phyloP scores from a whole-genome alignment of 108 stramenopile species.

The Seminavis robusta region DNA sequence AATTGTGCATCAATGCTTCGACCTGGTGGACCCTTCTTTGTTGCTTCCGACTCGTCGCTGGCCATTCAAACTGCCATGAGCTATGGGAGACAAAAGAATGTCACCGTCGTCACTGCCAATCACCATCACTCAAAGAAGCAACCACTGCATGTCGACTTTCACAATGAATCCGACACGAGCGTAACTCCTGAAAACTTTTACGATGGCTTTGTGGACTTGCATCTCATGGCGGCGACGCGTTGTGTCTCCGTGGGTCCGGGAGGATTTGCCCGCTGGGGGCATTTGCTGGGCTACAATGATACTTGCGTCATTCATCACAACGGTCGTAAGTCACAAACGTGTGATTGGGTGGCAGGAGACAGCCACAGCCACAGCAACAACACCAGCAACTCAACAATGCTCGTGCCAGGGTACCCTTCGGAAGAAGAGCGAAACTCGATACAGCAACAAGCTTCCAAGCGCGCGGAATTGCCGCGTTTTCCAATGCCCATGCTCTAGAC shows the following conservation, averaged over 20 bases:
- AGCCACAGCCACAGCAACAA: too few species aligned
- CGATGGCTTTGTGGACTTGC: conserved; percentile 41
- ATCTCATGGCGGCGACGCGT: conserved; percentile 25
- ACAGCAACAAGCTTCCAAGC: too few species aligned
- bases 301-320: conserved; percentile 26
- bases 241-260: conserved; percentile 38
- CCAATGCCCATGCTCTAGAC: too few species aligned
- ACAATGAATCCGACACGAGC: conserved; percentile 3
- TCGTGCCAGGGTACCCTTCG: too few species aligned
- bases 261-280: conserved; percentile 40
- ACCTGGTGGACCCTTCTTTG: conserved; percentile 21
- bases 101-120: conserved; percentile 6
- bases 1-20: conserved; percentile 32
- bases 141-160: conserved; percentile 31
- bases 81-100: neutral
- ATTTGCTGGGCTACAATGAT: conserved; percentile 25
- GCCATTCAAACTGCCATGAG: conserved; percentile 9
- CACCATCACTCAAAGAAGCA: conserved; percentile 14
- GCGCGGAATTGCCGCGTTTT: too few species aligned
- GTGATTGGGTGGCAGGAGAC: too few species aligned
- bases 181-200: conserved; percentile 22
- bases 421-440: too few species aligned
- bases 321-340: too few species aligned
- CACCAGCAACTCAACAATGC: too few species aligned
- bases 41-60: conserved; percentile 26